These are phyloP conservation scores for Cornus suecica DNA, from an alignment of 148 eudicot species.

Conservation along the genomic window DNA sequence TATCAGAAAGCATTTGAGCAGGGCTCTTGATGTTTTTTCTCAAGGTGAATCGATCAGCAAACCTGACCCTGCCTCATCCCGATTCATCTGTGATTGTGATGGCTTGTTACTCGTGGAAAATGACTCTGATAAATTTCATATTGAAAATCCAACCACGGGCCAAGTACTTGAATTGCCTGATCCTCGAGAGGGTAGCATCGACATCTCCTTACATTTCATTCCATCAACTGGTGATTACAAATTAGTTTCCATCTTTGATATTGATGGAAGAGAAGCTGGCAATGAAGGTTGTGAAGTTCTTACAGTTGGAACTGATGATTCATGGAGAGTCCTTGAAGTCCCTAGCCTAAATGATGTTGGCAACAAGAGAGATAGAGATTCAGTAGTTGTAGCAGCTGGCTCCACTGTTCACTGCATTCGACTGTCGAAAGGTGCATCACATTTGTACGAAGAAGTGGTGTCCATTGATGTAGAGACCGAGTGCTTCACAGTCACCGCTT, in stretches of 20 bases:
- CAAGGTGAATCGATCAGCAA: no score
- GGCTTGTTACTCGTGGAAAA: slow-evolving; percentile 1
- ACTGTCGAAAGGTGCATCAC: not conserved
- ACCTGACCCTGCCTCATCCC: not conserved
- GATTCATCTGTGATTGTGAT: not conserved
- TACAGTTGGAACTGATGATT: slow-evolving; percentile 6
- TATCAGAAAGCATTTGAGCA: not conserved
- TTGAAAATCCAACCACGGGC: slow-evolving; percentile 15
- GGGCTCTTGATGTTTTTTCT: not conserved
- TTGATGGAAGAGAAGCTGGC: not conserved
- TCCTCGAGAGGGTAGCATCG: not conserved
- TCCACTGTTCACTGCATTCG: not conserved
- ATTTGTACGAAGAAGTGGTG: not conserved
- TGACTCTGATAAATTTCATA: not conserved
- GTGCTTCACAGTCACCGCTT: not conserved
- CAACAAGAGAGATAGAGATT: not conserved
- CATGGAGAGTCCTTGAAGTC: slow-evolving; percentile 1
- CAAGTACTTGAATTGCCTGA: slow-evolving; percentile 17
- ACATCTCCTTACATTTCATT: not conserved
- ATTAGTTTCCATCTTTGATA: not conserved
- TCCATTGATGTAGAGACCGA: slow-evolving; percentile 17
- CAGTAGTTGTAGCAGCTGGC: no score
- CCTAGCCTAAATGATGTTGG: not conserved
- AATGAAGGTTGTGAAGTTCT: slow-evolving; percentile 8
- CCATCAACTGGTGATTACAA: slow-evolving; percentile 5